A percentile compares a stretch with the other conserved stretches of the same genome.
These are phyloP conservation scores for Daedalea quercina DNA, from an alignment of 768 basidiomycete genomes.

Conservation along the genomic window DNA sequence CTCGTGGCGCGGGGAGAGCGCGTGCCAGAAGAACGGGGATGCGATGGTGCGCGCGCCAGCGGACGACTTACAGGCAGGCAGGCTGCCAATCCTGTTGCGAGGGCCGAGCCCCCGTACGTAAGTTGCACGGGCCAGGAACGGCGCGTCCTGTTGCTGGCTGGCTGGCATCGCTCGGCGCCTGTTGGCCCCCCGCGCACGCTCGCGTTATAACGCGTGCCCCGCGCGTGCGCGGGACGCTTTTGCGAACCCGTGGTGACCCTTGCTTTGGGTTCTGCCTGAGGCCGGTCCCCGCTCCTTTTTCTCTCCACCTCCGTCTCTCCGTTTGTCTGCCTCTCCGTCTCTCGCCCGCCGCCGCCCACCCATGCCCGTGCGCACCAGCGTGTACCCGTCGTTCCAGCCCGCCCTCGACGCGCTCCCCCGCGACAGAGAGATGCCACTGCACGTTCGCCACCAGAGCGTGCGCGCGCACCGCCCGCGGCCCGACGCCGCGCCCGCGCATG, in stretches of 20 bases:
- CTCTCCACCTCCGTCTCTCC: background rate
- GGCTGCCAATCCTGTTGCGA: background rate
- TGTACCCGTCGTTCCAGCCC: conserved; percentile 1
- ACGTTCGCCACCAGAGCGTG: background rate
- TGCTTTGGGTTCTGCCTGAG: background rate
- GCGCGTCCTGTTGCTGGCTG: background rate
- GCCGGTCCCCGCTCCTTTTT: background rate
- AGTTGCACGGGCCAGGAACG: background rate
- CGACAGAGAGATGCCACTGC: background rate
- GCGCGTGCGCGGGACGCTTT: background rate
- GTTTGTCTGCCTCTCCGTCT: background rate
- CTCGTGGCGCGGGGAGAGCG: background rate
- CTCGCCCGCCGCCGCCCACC: background rate
- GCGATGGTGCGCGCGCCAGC: background rate
- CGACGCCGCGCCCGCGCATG: background rate
- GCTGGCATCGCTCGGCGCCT: background rate
- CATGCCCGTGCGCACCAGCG: background rate
- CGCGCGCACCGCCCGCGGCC: background rate
- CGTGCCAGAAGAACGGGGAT: background rate
- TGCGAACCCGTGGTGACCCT: background rate
- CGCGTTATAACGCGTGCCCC: background rate
- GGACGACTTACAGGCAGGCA: background rate
- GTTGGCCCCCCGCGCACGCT: background rate
- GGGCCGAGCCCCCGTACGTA: background rate
- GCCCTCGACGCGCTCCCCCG: background rate